Conservation (phyloP, 345 rosid species). For the Hibiscus mutabilis region DNA sequence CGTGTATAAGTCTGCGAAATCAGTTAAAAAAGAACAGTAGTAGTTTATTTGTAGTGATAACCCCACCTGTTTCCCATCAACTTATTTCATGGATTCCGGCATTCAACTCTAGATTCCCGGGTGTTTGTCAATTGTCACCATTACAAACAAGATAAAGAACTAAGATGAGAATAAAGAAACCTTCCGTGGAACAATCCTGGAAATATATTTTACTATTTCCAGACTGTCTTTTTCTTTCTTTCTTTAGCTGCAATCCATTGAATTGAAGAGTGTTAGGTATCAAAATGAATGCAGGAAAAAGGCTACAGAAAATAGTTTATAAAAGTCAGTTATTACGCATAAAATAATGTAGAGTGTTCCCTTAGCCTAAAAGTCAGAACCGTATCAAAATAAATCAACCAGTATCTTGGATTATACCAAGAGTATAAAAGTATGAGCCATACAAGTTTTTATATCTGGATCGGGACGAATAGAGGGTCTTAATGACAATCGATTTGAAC, state of each 20-base stretch:
- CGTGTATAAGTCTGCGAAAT: constrained; percentile 10
- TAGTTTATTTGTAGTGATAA: constrained; percentile 33
- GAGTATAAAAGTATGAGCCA: neutral
- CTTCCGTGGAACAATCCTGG: neutral
- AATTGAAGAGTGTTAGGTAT: too few species aligned
- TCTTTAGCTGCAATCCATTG: neutral
- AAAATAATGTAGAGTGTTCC: neutral
- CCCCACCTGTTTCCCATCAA: constrained; percentile 31
- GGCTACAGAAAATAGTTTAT: too few species aligned
- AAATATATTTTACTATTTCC: constrained; percentile 20
- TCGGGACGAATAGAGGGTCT: too few species aligned
- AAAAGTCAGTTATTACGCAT: neutral
- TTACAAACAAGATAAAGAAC: constrained; percentile 11
- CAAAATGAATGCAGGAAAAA: too few species aligned
- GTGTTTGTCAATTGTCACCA: constrained; percentile 35
- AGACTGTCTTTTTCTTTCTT: constrained; percentile 19
- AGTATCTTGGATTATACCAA: neutral
- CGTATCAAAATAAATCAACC: neutral
- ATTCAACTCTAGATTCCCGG: constrained; percentile 42
- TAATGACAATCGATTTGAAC: neutral
- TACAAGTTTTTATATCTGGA: neutral
- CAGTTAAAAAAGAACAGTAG: constrained; percentile 11
- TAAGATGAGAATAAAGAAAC: constrained; percentile 3
- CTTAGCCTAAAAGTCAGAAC: neutral
- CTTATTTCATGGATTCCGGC: constrained; percentile 8